Conservation (phyloP, 1,284 basidiomycete genomes). For the Pseudozyma sp. region DNA sequence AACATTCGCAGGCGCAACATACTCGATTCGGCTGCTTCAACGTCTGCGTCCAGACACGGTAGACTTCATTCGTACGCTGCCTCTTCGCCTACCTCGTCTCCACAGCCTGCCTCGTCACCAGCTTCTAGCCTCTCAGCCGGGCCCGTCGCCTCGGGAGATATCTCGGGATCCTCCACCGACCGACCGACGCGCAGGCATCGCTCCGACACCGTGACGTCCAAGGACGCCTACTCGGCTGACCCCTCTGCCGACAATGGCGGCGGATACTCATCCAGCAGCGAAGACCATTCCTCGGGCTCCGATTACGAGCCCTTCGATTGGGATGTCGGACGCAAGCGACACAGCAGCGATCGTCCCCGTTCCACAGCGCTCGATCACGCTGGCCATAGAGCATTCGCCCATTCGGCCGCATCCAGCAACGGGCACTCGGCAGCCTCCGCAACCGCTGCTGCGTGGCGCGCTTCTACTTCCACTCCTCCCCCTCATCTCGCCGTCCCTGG, state of each 20-base stretch:
- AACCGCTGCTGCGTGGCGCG: slow-evolving; percentile 11
- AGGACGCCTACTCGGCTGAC: slow-evolving; percentile 52
- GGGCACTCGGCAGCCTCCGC: slow-evolving; percentile 7
- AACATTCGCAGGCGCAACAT: slow-evolving; percentile 33
- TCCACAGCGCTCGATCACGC: slow-evolving; percentile 16
- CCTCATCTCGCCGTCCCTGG: slow-evolving; percentile 9
- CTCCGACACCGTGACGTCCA: slow-evolving; percentile 39
- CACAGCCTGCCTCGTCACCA: slow-evolving; percentile 28
- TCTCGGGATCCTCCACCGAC: slow-evolving; percentile 46
- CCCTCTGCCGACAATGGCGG: slow-evolving; percentile 37
- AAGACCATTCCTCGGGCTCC: slow-evolving; percentile 40
- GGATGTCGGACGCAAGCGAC: slow-evolving; percentile 44
- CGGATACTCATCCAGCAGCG: slow-evolving; percentile 42
- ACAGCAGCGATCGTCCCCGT: slow-evolving; percentile 35
- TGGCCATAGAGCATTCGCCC: slow-evolving; percentile 6
- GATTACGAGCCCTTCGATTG: slow-evolving; percentile 54
- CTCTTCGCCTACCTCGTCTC: slow-evolving; percentile 18
- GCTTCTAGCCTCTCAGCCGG: slow-evolving; percentile 12
- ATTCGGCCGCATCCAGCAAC: slow-evolving; percentile 2
- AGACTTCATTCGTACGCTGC: slow-evolving; percentile 15
- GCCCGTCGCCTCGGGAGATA: slow-evolving; percentile 15
- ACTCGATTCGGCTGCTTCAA: slow-evolving; percentile 30
- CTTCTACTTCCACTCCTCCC: slow-evolving; percentile 13
- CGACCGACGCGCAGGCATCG: slow-evolving; percentile 26
- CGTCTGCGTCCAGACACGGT: slow-evolving; percentile 11